phyloP scores from a whole-genome alignment of 352 stramenopile genomes.

The Phytophthora tubulina region DNA sequence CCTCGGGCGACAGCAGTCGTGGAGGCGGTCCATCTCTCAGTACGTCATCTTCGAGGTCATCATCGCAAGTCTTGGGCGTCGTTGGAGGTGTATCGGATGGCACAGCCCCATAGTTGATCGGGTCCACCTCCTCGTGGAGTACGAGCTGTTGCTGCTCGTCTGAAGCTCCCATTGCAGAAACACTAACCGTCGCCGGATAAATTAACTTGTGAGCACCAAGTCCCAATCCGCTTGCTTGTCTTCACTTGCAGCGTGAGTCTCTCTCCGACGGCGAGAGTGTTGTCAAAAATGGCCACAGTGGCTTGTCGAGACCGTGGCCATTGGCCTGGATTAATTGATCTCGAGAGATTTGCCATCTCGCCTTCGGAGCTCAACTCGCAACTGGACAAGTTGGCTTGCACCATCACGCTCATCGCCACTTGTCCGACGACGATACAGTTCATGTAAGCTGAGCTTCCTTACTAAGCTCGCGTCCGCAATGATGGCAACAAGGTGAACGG shows the following conservation, averaged over 20 bases:
- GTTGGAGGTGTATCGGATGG: slow-evolving; percentile 9
- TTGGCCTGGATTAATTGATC: slow-evolving; percentile 29
- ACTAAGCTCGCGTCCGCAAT: background rate
- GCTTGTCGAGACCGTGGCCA: background rate
- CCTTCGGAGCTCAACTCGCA: slow-evolving; percentile 8
- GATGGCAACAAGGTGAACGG: slow-evolving; percentile 9
- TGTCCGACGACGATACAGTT: slow-evolving; percentile 30
- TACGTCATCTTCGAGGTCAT: slow-evolving; percentile 37
- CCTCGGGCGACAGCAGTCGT: slow-evolving; percentile 38
- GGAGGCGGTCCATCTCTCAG: slow-evolving; percentile 38
- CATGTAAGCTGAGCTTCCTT: no score
- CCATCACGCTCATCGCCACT: slow-evolving; percentile 7
- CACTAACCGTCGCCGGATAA: slow-evolving; percentile 22
- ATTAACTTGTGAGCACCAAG: slow-evolving; percentile 23
- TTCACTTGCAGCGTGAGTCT: slow-evolving; percentile 13
- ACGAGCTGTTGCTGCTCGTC: slow-evolving; percentile 38
- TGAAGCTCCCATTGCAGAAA: slow-evolving; percentile 32
- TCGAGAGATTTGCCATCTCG: slow-evolving; percentile 14
- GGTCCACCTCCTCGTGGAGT: slow-evolving; percentile 14
- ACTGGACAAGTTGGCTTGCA: slow-evolving; percentile 8
- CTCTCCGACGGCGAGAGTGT: slow-evolving; percentile 23
- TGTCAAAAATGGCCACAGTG: no score
- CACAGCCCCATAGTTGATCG: slow-evolving; percentile 31
- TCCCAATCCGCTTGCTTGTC: slow-evolving; percentile 12
- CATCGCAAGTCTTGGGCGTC: slow-evolving; percentile 9